phyloP scores from a whole-genome alignment of 2,329 filamentous ascomycete species.

The Aspergillus calidoustus region DNA sequence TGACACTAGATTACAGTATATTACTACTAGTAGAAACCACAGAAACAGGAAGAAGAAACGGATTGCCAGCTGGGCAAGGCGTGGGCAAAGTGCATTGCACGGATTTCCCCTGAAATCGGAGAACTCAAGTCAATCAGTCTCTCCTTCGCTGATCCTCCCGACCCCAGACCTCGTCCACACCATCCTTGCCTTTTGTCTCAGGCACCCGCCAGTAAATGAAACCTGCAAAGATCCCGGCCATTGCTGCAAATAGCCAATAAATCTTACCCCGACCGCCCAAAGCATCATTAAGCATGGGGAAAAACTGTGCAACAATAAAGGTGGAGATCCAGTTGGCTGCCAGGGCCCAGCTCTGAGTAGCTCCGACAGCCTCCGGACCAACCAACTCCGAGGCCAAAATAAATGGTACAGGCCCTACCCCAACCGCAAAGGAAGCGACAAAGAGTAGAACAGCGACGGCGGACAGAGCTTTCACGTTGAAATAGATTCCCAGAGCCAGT shows the following conservation, averaged over 20 bases:
- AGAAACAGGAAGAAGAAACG: neutral
- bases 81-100: neutral
- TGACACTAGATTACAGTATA: neutral
- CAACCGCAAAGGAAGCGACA: slow-evolving; percentile 86
- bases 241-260: slow-evolving; percentile 85
- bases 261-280: slow-evolving; percentile 80
- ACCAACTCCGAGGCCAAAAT: slow-evolving; percentile 92
- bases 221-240: slow-evolving; percentile 69
- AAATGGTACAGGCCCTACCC: slow-evolving; percentile 91
- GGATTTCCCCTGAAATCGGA: neutral
- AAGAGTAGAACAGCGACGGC: slow-evolving; percentile 82
- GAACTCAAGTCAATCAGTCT: slow-evolving; percentile 34
- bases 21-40: neutral
- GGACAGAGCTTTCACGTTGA: slow-evolving; percentile 73
- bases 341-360: slow-evolving; percentile 85
- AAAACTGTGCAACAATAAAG: slow-evolving; percentile 92
- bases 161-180: slow-evolving; percentile 90
- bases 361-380: slow-evolving; percentile 85
- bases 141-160: slow-evolving; percentile 47
- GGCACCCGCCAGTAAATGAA: slow-evolving; percentile 80
- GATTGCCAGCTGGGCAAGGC: neutral
- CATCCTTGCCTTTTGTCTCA: slow-evolving; percentile 84
- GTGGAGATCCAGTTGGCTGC: slow-evolving; percentile 89
- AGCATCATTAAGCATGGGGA: slow-evolving; percentile 80
- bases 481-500: slow-evolving; percentile 79